Percentiles rank a stretch among this genome's conserved stretches.
Evolutionary conservation across 306 rosid species (phyloP).

Genomic region (Senna siamea): DNA sequence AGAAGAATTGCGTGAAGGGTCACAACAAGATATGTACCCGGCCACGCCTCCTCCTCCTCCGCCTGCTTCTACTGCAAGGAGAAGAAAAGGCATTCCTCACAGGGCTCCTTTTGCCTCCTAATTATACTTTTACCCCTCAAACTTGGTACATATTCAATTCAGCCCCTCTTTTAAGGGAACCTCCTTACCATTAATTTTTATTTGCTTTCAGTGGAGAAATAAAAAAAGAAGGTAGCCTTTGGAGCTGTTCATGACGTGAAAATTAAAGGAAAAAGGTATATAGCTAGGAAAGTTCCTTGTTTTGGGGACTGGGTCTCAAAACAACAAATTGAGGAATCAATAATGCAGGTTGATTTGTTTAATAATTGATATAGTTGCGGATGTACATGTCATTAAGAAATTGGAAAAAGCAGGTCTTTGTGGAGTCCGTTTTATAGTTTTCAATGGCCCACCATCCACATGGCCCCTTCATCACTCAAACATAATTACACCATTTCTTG

Average conservation of each 20-base stretch:
- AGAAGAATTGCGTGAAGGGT: constrained; percentile 77
- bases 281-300: constrained; percentile 73
- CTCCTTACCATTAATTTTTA: constrained; percentile 29
- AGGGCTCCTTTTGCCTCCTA: constrained; percentile 90
- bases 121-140: constrained; percentile 20
- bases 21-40: constrained; percentile 74
- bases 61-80: constrained; percentile 72
- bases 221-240: constrained; percentile 46
- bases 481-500: constrained; percentile 34
- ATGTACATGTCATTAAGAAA: constrained; percentile 77
- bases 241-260: constrained; percentile 48
- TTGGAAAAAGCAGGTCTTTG: constrained; percentile 66
- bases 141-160: constrained; percentile 42
- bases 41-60: constrained; percentile 71
- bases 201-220: constrained; percentile 1
- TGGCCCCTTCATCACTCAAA: constrained; percentile 64
- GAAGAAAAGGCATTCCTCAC: constrained; percentile 98
- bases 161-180: constrained; percentile 37
- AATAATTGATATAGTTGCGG: constrained; percentile 53
- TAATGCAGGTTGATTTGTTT: constrained; percentile 67
- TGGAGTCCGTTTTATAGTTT: constrained; percentile 73
- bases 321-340: constrained; percentile 77
- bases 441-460: constrained; percentile 78
- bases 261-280: constrained; percentile 46
- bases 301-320: constrained; percentile 68